Evolutionary conservation across 139 green algal genomes (phyloP).

Genomic region (Volvox reticuliferus): DNA sequence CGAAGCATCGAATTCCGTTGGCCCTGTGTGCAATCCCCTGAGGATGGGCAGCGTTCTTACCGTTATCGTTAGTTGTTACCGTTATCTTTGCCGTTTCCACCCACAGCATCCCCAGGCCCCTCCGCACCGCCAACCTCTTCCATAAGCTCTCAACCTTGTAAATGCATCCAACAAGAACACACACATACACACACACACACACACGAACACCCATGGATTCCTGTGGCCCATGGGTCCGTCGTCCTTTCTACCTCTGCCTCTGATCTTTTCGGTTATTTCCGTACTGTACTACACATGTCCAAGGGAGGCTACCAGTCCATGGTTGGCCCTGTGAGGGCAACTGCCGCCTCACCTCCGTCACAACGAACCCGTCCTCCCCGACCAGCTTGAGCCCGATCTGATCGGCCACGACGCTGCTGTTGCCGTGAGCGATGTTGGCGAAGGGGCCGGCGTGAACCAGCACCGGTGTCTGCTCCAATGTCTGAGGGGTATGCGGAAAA

Average conservation of each 20-base stretch:
- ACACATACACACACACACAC: background rate
- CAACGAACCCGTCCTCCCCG: slow-evolving; percentile 89
- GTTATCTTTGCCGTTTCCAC: too few relatives aligned
- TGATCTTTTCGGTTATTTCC: too few relatives aligned
- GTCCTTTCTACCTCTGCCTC: too few relatives aligned
- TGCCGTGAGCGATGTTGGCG: slow-evolving; percentile 98
- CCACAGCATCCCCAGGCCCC: too few relatives aligned
- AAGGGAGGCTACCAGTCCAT: too few relatives aligned
- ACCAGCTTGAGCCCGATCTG: slow-evolving; percentile 95
- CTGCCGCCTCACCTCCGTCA: slow-evolving; percentile 89
- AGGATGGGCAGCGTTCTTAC: too few relatives aligned
- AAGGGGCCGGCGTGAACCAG: slow-evolving; percentile 96
- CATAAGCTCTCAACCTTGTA: background rate
- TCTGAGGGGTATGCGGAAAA: slow-evolving; percentile 74
- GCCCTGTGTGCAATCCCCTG: too few relatives aligned
- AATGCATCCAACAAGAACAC: background rate
- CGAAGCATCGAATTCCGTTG: too few relatives aligned
- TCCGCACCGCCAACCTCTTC: background rate
- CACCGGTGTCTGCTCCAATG: slow-evolving; percentile 96
- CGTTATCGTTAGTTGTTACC: too few relatives aligned
- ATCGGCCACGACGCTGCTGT: slow-evolving; percentile 96
- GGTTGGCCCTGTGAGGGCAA: too few relatives aligned
- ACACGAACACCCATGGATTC: background rate
- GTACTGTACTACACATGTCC: too few relatives aligned
- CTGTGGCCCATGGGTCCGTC: too few relatives aligned